Percentiles rank a stretch among this genome's conserved stretches.
Conservation (phyloP, 2,329 filamentous ascomycete species). For the Sordariomycetes sp. region DNA sequence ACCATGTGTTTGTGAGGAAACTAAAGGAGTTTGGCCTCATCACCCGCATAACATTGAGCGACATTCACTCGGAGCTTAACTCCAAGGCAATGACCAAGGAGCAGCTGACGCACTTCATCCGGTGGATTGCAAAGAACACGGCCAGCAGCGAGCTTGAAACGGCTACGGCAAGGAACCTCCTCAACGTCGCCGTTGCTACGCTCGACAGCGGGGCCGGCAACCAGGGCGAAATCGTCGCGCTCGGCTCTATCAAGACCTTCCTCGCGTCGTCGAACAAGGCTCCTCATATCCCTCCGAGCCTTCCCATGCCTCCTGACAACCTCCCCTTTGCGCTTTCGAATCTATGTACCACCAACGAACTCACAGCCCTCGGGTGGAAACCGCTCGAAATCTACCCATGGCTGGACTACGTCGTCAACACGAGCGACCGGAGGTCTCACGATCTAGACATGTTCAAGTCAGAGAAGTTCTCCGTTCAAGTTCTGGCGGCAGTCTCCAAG, state of each 20-base stretch:
- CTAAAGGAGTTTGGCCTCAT: slow-evolving; percentile 78
- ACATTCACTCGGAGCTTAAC: slow-evolving; percentile 76
- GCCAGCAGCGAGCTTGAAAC: slow-evolving; percentile 61
- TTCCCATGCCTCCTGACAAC: slow-evolving; percentile 72
- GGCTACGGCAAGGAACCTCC: slow-evolving; percentile 54
- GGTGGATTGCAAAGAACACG: slow-evolving; percentile 70
- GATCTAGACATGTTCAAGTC: slow-evolving; percentile 63
- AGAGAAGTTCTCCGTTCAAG: slow-evolving; percentile 62
- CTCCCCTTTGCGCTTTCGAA: slow-evolving; percentile 80
- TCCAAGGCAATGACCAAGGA: slow-evolving; percentile 67
- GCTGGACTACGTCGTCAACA: slow-evolving; percentile 70
- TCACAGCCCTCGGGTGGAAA: slow-evolving; percentile 78
- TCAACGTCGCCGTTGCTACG: slow-evolving; percentile 71
- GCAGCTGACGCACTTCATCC: slow-evolving; percentile 74
- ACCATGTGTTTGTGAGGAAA: slow-evolving; percentile 66
- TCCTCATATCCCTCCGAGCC: slow-evolving; percentile 66
- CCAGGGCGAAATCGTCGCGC: slow-evolving; percentile 61
- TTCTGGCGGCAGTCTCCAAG: slow-evolving; percentile 66
- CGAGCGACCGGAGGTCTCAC: slow-evolving; percentile 44
- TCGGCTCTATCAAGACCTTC: slow-evolving; percentile 66
- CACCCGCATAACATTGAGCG: slow-evolving; percentile 75
- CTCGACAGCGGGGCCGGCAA: slow-evolving; percentile 44
- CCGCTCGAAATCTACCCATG: slow-evolving; percentile 78
- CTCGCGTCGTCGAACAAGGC: slow-evolving; percentile 65
- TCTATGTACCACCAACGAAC: slow-evolving; percentile 50